Base-by-base conservation (phyloP, 371 early-diverging fungal genomes). In the Syncephalastrum monosporum region DNA sequence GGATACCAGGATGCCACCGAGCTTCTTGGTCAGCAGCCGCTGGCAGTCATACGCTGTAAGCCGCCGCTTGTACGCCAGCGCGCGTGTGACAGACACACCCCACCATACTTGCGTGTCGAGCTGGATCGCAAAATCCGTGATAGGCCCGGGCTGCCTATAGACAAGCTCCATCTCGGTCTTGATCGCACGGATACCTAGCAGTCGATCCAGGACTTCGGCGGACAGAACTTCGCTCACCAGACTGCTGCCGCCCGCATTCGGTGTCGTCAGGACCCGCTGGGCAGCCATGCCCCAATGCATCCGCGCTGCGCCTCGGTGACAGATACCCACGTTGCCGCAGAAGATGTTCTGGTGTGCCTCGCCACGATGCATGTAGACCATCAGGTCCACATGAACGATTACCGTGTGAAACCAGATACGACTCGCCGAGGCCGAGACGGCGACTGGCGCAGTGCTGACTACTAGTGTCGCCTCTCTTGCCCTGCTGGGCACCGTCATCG, bases 31-130 rank as follows among this genome's bases (percentile, higher is more conserved):
- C 7, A 84, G 49, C n/a, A 82, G 50, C 15, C 69, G 64, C 0
- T 57, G 57, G 3, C 82, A 81, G 53, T 81, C 79, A 16, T 64
- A 24, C 27, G 59, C 59, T 0, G 75, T 76, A 55, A 74, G 78
- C 0, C 65, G 59, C 6, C 80, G 67, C 21, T 63, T 50, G 55
- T 59, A 77, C 0, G 79, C 70, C 59, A 75, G 72, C 1, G 85
- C 82, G 2, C 85, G 64, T 2, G 85, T 84, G 17, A 84, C 85
- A 5, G 82, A 81, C 8, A 84, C 82, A 24, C 79, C 82, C 7
- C 82, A 46, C 14, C 60, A 61, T 19, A 42, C 7, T 13, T 52
- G 3, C 2, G 49, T 19, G 14, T 15, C 24, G n/a, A 73, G 33
- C 2, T 61, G 65, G 49, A 76, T 69, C 5, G 77, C 70, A 59